Base-by-base conservation (phyloP, 1,284 basidiomycete species). In the Xerocomus amazonicus region DNA sequence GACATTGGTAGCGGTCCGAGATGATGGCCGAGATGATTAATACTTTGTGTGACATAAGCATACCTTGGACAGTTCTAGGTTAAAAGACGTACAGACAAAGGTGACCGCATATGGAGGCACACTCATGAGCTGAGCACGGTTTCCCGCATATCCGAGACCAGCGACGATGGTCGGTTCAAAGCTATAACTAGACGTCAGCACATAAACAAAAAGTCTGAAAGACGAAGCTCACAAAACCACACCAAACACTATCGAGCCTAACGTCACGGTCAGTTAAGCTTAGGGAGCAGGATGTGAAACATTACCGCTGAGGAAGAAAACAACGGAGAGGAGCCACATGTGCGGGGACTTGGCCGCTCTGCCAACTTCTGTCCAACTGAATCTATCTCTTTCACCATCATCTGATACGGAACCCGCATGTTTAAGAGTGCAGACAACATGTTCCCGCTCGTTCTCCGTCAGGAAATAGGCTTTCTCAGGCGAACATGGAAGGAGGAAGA, bases 401-500 rank as follows among this genome's bases (percentile, higher is more conserved):
- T 70, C 66, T 4, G 68, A 61, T n/a, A 73, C 63, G 6, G 63
- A 59, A 7, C 66, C 62, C 9, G 67, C 58, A 1, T 43, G 52
- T 56, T 60, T 67, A 39, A 73, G 52, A 28, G 60, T 53, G 4
- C 56, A 59, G 17, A 63, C 19, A 12, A 73, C 67, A 40, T 68
- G 73, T 39, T 62, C 57, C 53, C 74, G 74, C 59, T 82, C 72
- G 9, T 63, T 54, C 13, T 65, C 48, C 4, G 69, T 71, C 19
- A 82, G 63, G 52, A 77, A 74, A 32, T 56, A 68, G 1, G 75
- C 71, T 13, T 67, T 63, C 10, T 59, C 59, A 1, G 79, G 78
- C 7, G 77, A 77, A n/a, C 69, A 66, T 1, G 82, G 82, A 4
- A 81, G 69, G 19, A 80, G 44, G 57, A 73, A 76, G 62, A 78